Conservation (phyloP, 352 stramenopile genomes). For the Pythium brassicae region DNA sequence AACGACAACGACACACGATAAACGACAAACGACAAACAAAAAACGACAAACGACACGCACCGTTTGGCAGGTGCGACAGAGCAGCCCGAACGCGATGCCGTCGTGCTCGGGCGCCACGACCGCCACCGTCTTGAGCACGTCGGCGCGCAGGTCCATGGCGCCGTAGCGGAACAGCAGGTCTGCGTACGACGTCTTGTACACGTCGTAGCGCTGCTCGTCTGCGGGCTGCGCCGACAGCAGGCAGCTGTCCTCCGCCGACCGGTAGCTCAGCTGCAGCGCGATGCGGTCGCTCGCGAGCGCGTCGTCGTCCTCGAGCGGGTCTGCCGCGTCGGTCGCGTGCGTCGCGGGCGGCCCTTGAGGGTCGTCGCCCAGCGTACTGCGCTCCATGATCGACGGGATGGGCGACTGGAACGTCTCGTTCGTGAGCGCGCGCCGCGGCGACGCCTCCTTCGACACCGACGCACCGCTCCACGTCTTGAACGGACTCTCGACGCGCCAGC, state of each 20-base stretch:
- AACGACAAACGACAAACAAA: constrained; percentile 4
- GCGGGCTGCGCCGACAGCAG: constrained; percentile 46
- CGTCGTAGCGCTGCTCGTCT: constrained; percentile 63
- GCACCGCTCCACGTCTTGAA: constrained; percentile 70
- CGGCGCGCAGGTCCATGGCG: constrained; percentile 59
- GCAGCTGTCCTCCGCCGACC: constrained; percentile 28
- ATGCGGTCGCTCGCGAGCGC: constrained; percentile 38
- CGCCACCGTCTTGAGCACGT: constrained; percentile 66
- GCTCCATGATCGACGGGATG: constrained; percentile 22
- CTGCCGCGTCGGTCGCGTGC: not conserved
- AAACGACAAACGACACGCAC: constrained; percentile 17
- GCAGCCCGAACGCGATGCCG: constrained; percentile 55
- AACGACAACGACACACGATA: not conserved
- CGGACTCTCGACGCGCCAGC: constrained; percentile 71
- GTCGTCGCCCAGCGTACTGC: not conserved
- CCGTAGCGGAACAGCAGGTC: constrained; percentile 81
- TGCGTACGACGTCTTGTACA: constrained; percentile 81
- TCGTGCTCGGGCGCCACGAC: constrained; percentile 25
- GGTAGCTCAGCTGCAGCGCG: constrained; percentile 42
- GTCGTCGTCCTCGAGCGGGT: constrained; percentile 17
- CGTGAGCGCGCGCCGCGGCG: constrained; percentile 31
- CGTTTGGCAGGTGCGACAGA: constrained; percentile 59
- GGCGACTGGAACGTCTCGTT: constrained; percentile 50
- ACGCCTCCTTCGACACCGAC: constrained; percentile 28
- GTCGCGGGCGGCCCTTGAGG: not conserved